Conservation (phyloP, 306 rosid genomes). For the Quillaja saponaria region DNA sequence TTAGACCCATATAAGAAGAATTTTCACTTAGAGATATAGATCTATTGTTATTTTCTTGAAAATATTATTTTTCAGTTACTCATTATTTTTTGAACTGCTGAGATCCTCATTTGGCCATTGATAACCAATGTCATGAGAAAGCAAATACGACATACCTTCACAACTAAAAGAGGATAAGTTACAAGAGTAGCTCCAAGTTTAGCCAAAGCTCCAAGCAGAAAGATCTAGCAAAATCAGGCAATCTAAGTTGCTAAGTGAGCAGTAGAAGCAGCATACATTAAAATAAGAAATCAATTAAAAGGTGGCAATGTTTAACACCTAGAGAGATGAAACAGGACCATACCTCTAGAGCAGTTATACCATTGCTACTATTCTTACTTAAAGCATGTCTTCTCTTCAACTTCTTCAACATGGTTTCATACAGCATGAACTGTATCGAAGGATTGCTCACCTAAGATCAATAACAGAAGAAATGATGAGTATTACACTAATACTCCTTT, state of each 20-base stretch:
- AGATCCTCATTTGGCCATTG: neutral
- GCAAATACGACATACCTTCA: constrained; percentile 61
- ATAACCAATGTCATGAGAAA: constrained; percentile 19
- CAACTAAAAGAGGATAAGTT: constrained; percentile 90
- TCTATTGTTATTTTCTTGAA: no score
- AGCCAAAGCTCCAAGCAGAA: constrained; percentile 91
- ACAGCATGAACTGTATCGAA: constrained; percentile 95
- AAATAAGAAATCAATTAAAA: constrained; percentile 6
- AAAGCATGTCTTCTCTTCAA: constrained; percentile 60
- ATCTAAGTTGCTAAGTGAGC: constrained; percentile 10
- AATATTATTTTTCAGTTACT: no score
- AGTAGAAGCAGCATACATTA: no score
- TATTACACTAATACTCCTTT: constrained; percentile 34
- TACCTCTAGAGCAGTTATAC: constrained; percentile 83
- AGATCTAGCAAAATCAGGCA: constrained; percentile 55
- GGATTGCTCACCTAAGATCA: constrained; percentile 90
- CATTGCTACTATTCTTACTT: constrained; percentile 42
- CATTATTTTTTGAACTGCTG: neutral
- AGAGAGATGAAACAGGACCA: constrained; percentile 23
- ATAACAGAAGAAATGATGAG: constrained; percentile 33
- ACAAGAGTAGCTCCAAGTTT: constrained; percentile 95
- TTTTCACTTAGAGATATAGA: no score
- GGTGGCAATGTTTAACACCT: neutral
- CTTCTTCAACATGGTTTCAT: constrained; percentile 76
- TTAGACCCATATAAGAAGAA: no score